Conservation (phyloP, 2,329 filamentous ascomycete species). For the Hymenotorrendiella dingleyae region DNA sequence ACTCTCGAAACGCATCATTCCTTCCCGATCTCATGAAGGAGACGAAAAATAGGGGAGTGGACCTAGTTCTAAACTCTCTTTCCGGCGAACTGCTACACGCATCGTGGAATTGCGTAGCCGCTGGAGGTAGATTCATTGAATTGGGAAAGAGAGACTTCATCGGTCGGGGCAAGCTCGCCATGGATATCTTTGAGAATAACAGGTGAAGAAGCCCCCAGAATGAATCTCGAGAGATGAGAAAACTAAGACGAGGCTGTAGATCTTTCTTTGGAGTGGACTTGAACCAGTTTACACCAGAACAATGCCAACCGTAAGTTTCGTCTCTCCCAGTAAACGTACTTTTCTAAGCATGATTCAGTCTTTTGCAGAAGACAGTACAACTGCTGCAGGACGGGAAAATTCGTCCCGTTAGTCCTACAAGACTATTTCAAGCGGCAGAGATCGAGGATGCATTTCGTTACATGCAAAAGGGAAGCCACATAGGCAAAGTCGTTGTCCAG, state of each 20-base stretch:
- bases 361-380: conserved; percentile 1
- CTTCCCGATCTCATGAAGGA: conserved; percentile 13
- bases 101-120: conserved; percentile 31
- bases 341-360: conserved; percentile 4
- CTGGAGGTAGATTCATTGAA: conserved; percentile 34
- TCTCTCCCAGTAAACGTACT: not conserved
- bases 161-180: conserved; percentile 20
- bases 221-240: conserved; percentile 16
- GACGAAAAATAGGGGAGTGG: conserved; percentile 22
- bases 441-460: conserved; percentile 11
- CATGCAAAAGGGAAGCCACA: conserved; percentile 11
- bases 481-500: conserved; percentile 10
- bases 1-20: conserved; percentile 27
- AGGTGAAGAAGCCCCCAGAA: conserved; percentile 4
- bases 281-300: too few species aligned
- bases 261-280: too few species aligned
- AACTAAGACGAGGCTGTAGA: not conserved
- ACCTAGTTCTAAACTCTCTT: conserved; percentile 15
- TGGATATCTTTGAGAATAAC: conserved; percentile 27
- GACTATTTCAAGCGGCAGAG: conserved; percentile 30
- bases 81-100: conserved; percentile 18
- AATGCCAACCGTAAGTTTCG: conserved; percentile 6
- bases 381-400: conserved; percentile 5
- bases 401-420: conserved; percentile 21
- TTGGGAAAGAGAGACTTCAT: conserved; percentile 31